Base-by-base conservation (phyloP, 2,329 filamentous ascomycete species). In the Alternaria sp. region DNA sequence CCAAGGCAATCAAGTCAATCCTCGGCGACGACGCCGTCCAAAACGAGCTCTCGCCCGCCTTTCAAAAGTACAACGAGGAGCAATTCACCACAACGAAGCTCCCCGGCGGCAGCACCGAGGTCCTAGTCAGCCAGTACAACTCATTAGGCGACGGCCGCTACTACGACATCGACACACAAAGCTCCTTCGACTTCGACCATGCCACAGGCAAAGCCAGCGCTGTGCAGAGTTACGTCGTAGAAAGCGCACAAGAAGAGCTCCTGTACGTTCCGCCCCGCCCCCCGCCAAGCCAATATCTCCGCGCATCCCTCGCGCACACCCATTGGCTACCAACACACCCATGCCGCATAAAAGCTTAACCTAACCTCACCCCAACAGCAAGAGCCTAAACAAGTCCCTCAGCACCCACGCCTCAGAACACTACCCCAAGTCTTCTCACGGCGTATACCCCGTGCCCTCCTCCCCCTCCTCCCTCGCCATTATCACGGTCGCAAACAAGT, bases 61-160 rank as follows among this genome's bases (percentile, higher is more conserved):
- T 97, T 79, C 86, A 94, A 82, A 93, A 91, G 81, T 98, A 99
- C 87, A 97, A 98, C 75, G 95, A 99, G 82, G 91, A 94, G 81
- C 96, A 99, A 81, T 91, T 97, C 80, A 83, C 89, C 52, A 93
- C 93, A 15, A 90, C 93, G 66, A 97, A 96, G 86, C 88, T 99
- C 59, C 95, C 95, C 0, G 93, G 93, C 28, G 89, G 91, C 77
- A 95, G 89, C 80, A 89, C 93, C 79, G 83, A 91, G 82, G 88
- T 90, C 67, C 87, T 98, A 69, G 87, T 99, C 77, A 97, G 93
- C 85, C 86, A 89, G 60, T 90, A 96, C 84, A 98, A 95, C 82
- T 89, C 89, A 54, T 84, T 97, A 43, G 93, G 91, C 26, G 88
- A 88, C 70, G 91, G 90, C 52, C 87, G 93, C 72, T 99, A 98